Evolutionary conservation across 208 protist species (phyloP).

Genomic region (Leishmania turanica): DNA sequence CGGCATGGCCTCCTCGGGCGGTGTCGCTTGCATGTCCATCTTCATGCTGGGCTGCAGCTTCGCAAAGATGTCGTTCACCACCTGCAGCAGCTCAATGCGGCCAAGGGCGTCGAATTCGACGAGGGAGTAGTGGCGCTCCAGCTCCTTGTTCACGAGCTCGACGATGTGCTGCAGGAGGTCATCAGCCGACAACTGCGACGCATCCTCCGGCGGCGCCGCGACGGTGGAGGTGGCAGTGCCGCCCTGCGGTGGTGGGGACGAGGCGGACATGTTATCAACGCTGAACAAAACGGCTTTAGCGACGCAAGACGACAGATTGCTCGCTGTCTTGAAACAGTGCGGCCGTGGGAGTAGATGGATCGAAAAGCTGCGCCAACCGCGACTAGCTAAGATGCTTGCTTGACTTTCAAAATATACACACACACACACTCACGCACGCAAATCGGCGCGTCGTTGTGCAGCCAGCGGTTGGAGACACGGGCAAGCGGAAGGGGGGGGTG

Average conservation of each 20-base stretch:
- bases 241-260: conserved; percentile 16
- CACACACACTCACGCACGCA: not conserved
- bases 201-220: conserved; percentile 13
- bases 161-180: conserved; percentile 85
- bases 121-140: conserved; percentile 78
- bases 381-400: not conserved
- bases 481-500: not conserved
- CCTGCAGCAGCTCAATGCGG: conserved; percentile 72
- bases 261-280: conserved; percentile 13
- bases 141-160: conserved; percentile 75
- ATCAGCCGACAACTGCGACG: conserved; percentile 50
- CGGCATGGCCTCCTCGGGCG: conserved; percentile 50
- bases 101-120: conserved; percentile 87
- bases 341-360: not conserved
- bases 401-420: not conserved
- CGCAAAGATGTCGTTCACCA: conserved; percentile 86
- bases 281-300: not conserved
- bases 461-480: not conserved
- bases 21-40: conserved; percentile 58
- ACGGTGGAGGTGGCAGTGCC: conserved; percentile 6
- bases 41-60: conserved; percentile 63
- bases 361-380: not conserved
- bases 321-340: too few relatives aligned
- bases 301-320: not conserved
- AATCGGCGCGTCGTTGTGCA: not conserved